These are phyloP conservation scores for Santalum album DNA, from an alignment of 164 flowering plant genomes.

Conservation along the genomic window DNA sequence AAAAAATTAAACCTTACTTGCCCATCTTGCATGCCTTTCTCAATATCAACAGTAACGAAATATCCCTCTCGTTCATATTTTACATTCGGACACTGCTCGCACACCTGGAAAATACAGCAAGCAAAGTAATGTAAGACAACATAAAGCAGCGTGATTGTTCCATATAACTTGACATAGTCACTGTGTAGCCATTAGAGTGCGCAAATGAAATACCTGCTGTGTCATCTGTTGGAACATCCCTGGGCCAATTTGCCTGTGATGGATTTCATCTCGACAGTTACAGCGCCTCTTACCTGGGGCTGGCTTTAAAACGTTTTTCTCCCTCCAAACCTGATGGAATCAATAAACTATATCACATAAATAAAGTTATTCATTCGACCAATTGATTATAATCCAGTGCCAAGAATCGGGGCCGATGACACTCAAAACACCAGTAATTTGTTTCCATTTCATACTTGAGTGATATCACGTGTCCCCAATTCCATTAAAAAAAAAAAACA, in stretches of 20 bases:
- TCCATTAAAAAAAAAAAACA: too few relatives aligned
- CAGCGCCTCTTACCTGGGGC: conserved; percentile 97
- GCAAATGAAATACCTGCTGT: conserved; percentile 72
- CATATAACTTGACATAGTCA: too few relatives aligned
- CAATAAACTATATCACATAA: background rate
- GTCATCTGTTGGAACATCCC: conserved; percentile 99
- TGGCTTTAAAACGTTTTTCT: conserved; percentile 81
- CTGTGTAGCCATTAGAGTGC: too few relatives aligned
- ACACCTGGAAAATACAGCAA: conserved; percentile 46
- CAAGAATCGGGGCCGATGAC: background rate
- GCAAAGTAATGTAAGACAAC: background rate
- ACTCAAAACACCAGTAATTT: too few relatives aligned
- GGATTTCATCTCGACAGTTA: conserved; percentile 96
- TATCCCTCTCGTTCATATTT: conserved; percentile 92
- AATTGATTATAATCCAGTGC: background rate
- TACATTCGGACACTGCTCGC: conserved; percentile 91
- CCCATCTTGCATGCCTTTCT: conserved; percentile 98
- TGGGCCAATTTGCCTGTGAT: conserved; percentile 95
- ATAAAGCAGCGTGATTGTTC: too few relatives aligned
- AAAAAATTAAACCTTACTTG: conserved; percentile 50
- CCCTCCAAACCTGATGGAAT: conserved; percentile 83
- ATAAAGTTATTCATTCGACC: background rate
- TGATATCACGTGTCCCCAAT: too few relatives aligned
- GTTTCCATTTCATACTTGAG: too few relatives aligned
- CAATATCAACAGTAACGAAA: conserved; percentile 89